These are phyloP conservation scores for Bretschneidera sinensis DNA, from an alignment of 345 rosid genomes.

Conservation along the genomic window DNA sequence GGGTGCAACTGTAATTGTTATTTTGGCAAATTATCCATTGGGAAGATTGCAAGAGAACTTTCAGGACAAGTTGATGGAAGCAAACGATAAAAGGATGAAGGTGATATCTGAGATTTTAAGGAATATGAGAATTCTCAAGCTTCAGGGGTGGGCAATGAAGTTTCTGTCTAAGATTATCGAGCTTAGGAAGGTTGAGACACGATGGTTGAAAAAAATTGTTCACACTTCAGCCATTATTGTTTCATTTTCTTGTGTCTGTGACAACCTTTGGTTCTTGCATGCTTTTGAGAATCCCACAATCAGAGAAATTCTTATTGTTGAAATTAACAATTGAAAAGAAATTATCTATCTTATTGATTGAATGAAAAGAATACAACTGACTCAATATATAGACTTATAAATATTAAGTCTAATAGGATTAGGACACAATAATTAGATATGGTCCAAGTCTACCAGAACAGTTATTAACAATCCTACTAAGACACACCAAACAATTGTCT, in stretches of 20 bases:
- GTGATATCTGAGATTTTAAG: constrained; percentile 56
- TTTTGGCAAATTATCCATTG: constrained; percentile 51
- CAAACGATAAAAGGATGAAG: constrained; percentile 65
- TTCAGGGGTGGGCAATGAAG: constrained; percentile 79
- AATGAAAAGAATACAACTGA: too few species aligned
- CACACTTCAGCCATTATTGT: constrained; percentile 41
- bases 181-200: constrained; percentile 42
- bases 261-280: constrained; percentile 56
- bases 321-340: too few species aligned
- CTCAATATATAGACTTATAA: too few species aligned
- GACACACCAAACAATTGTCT: too few species aligned
- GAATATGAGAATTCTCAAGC: constrained; percentile 76
- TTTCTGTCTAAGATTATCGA: constrained; percentile 56
- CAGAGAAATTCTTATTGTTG: too few species aligned
- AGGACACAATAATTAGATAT: too few species aligned
- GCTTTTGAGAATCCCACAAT: too few species aligned
- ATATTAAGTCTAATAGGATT: too few species aligned
- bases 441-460: too few species aligned
- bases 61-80: constrained; percentile 67
- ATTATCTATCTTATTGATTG: too few species aligned
- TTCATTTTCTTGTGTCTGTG: constrained; percentile 53
- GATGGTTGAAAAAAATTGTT: constrained; percentile 56
- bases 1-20: constrained; percentile 43
- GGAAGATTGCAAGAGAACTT: constrained; percentile 56
- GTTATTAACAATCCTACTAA: too few species aligned